Conservation (phyloP, 1,284 basidiomycete genomes). For the Leccinum huronense region DNA sequence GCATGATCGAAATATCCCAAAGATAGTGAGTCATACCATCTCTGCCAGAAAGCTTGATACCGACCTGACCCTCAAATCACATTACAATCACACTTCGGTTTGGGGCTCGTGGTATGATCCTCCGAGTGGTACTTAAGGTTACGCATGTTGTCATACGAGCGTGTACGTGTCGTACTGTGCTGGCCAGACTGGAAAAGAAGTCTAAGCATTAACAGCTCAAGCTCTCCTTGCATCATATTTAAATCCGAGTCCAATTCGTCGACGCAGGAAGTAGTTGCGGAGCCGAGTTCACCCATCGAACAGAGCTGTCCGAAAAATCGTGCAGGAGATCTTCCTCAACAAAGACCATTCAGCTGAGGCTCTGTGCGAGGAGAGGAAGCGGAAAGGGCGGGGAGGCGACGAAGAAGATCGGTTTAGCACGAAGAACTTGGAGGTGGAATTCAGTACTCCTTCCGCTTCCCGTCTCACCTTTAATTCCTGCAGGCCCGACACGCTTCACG, state of each 20-base stretch:
- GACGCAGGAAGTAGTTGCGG: slow-evolving; percentile 32
- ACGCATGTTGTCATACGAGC: slow-evolving; percentile 89
- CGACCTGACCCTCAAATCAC: slow-evolving; percentile 52
- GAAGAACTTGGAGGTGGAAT: slow-evolving; percentile 51
- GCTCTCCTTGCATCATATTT: slow-evolving; percentile 54
- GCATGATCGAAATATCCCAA: slow-evolving; percentile 90
- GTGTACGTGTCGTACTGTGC: slow-evolving; percentile 93
- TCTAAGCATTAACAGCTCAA: slow-evolving; percentile 69
- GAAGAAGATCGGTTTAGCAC: slow-evolving; percentile 60
- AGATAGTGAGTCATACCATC: slow-evolving; percentile 62
- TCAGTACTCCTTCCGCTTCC: slow-evolving; percentile 22
- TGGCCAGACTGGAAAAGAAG: slow-evolving; percentile 84
- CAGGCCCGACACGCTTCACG: too few relatives aligned
- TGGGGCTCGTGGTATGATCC: slow-evolving; percentile 97
- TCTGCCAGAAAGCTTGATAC: slow-evolving; percentile 9
- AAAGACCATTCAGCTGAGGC: slow-evolving; percentile 67
- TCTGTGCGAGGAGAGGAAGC: slow-evolving; percentile 77
- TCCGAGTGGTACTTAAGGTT: slow-evolving; percentile 81
- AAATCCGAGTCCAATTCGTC: slow-evolving; percentile 28
- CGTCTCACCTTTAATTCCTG: too few relatives aligned
- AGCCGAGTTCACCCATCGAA: slow-evolving; percentile 48
- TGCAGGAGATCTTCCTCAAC: slow-evolving; percentile 71
- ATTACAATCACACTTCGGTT: slow-evolving; percentile 88
- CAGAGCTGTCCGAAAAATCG: slow-evolving; percentile 66
- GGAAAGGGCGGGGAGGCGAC: slow-evolving; percentile 59